Evolutionary conservation across 2,329 filamentous ascomycete species (phyloP), one percentile per base, ranked within the genome.

Genomic region (Pestalotiopsis sp.): DNA sequence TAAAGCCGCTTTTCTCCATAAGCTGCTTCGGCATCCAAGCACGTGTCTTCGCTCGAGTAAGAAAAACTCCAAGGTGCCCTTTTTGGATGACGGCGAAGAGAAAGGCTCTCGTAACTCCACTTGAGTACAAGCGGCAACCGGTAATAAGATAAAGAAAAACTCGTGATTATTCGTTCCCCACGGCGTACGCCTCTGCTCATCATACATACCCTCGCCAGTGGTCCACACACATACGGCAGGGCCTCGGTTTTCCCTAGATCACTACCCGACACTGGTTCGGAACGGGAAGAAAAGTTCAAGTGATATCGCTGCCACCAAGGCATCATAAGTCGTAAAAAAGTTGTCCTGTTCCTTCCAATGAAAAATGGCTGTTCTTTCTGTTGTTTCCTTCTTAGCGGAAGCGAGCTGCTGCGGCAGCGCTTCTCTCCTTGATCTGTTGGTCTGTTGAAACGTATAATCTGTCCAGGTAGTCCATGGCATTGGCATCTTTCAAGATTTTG

Each of bases 401-500:
- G 40, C 81, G 80, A 24, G 77, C 76, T 26, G 78, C 75, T 9
- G 84, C 82, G 1, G 78, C 79, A 67, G 78, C 77, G 67, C 81
- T 82, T 61, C 92, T 86, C 71, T 93, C 89, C 75, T 92, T 89
- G 74, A 96, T 94, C 79, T 91, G 85, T 78, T 88, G 87, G 81
- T 96, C 93, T 64, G 93, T 96, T 74, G 90, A 88, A 83, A 92
- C 87, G 85, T 97, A 97, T 80, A 97, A 84, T 78, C 86, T 85
- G 81, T 95, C 92, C 75, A 96, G 84, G 77, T 91, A 93, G 72
- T 92, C 89, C 93, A 96, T 95, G 68, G 93, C 92, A 71, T 87
- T 86, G 58, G 92, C 91, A 81, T 97, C 93, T 82, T 93, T 94
- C 69, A 97, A 82, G 70, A 97, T 94, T 80, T 94, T 95, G 68